Conservation (phyloP, 2,329 filamentous ascomycete species). For the Diplodia seriata region DNA sequence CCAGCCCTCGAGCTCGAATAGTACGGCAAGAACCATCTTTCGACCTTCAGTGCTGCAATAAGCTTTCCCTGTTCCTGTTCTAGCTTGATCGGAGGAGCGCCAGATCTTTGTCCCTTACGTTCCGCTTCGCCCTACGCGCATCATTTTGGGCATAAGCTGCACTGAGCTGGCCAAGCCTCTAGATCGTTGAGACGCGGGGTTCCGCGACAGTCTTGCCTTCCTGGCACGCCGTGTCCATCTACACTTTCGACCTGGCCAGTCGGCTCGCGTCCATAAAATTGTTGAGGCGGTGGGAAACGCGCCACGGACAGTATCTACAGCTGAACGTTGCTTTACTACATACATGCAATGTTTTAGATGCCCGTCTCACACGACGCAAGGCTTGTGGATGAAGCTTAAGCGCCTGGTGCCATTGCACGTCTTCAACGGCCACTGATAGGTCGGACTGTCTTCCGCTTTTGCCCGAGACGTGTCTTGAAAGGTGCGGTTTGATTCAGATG, state of each 20-base stretch:
- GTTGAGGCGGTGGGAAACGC: constrained; percentile 5
- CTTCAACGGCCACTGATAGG: constrained; percentile 1
- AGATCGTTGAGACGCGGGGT: constrained; percentile 23
- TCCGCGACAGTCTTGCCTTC: constrained; percentile 12
- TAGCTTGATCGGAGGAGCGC: background rate
- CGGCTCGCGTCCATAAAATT: background rate
- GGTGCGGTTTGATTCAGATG: background rate
- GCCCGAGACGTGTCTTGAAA: constrained; percentile 7
- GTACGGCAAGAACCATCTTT: background rate
- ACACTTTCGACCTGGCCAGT: background rate
- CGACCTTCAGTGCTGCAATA: background rate
- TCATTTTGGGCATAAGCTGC: constrained; percentile 9
- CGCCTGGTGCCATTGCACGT: background rate
- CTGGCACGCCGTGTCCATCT: constrained; percentile 5
- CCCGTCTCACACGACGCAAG: constrained; percentile 10
- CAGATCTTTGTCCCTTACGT: constrained; percentile 19
- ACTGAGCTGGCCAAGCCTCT: background rate
- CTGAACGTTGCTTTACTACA: background rate
- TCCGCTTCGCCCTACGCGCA: background rate
- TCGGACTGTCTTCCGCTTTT: constrained; percentile 1
- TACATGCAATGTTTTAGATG: constrained; percentile 5
- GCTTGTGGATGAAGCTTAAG: constrained; percentile 12
- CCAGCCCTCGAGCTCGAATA: too few relatives aligned
- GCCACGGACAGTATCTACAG: background rate
- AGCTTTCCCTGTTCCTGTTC: constrained; percentile 21